Conservation (phyloP, 371 early-diverging fungal species). For the Zychaea mexicana region DNA sequence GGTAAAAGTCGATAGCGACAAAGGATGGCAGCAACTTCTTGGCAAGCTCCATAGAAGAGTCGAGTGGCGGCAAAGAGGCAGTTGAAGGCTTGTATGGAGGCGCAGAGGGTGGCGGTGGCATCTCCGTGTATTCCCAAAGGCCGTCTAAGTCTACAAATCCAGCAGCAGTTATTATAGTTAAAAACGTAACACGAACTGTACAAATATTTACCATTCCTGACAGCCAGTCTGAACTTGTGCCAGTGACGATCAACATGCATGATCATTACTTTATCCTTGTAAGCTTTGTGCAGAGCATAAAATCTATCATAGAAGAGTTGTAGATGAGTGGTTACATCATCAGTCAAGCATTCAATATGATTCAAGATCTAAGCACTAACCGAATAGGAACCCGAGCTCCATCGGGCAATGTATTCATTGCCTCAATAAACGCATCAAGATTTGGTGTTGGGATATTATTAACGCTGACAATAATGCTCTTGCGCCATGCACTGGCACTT, state of each 20-base stretch:
- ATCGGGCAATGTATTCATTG: conserved; percentile 71
- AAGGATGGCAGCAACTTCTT: conserved; percentile 69
- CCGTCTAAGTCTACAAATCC: conserved; percentile 63
- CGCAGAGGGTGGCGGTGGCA: conserved; percentile 63
- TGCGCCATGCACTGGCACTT: conserved; percentile 66
- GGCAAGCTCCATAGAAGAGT: conserved; percentile 61
- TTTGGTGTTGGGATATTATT: conserved; percentile 77
- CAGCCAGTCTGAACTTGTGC: conserved; percentile 75
- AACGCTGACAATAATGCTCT: conserved; percentile 67
- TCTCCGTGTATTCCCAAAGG: conserved; percentile 77
- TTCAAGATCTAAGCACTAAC: neutral
- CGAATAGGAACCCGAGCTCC: conserved; percentile 79
- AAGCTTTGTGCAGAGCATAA: conserved; percentile 69
- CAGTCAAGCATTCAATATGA: neutral
- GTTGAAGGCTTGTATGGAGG: conserved; percentile 59
- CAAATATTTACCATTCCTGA: conserved; percentile 78
- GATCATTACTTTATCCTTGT: conserved; percentile 76
- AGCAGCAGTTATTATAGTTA: too few species aligned
- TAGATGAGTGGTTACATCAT: neutral
- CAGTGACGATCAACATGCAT: conserved; percentile 86
- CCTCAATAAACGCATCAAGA: conserved; percentile 76
- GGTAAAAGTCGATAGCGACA: conserved; percentile 69
- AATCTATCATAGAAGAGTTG: conserved; percentile 30
- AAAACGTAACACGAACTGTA: too few species aligned
- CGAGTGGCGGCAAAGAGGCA: conserved; percentile 63